Evolutionary conservation across 495 filamentous ascomycete species (phyloP), one percentile per base, ranked within the genome.

Genomic region (Penicillium dipodomyicola): DNA sequence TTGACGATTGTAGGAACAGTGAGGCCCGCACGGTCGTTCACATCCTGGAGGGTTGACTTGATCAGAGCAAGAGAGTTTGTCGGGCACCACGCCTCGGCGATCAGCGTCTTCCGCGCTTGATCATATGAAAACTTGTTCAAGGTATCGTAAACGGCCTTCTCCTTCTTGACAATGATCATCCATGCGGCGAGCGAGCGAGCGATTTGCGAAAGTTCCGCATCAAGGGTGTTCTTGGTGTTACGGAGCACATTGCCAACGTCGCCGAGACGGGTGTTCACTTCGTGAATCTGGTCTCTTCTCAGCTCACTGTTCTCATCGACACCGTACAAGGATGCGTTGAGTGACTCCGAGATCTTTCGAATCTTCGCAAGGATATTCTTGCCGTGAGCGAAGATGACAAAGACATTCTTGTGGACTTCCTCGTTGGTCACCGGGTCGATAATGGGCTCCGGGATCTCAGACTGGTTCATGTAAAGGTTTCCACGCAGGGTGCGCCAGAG

Each of bases 381-480:
- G 63, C 94, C 94, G 62, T 99, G 95, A 25, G 95, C 93, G 67
- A 99, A 99, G 67, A 99, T 97, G 57, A 99, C 92, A 64, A 97
- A 99, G 54, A 97, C 94, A 65, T 96, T 99, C 86, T 99, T 99
- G 73, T 86, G 84, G 58, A 95, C 80, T 45, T 87, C 79, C 72
- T 97, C 94, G 72, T 96, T 96, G 75, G 84, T 96, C 61, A 83
- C 77, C 22, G 94, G 94, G 72, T 99, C 91, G 70, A 95, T 80
- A 54, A 99, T 89, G n/a, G 91, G 85, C 63, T 97, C 91, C 29
- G 90, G 86, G 52, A 99, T 97, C 77, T 97, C 94, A 33, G 92
- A 90, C 78, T 99, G 94, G 76, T 97, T 99, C 94, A 99, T 99
- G 77, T 97, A 99, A 19, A 99, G 82, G 74, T 99, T 99, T 61